A percentile compares a stretch with the other conserved stretches of the same genome.
Conservation (phyloP, 192 early-diverging fungal species). For the Entomortierella parvispora region DNA sequence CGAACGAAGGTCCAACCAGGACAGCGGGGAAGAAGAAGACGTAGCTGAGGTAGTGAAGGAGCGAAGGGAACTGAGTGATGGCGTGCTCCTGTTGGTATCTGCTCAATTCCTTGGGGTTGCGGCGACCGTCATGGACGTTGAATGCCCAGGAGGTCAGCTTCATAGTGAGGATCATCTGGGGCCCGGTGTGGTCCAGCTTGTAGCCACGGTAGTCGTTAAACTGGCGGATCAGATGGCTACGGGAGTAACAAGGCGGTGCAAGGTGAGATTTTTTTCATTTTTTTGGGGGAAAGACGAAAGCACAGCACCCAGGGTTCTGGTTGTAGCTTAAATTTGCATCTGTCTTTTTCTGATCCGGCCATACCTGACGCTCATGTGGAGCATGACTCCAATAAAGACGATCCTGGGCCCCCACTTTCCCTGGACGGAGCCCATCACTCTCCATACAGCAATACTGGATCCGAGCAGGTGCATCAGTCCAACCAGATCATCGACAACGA, state of each 20-base stretch:
- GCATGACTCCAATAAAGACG: conserved; percentile 71
- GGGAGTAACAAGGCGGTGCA: not conserved
- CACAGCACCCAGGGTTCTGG: not conserved
- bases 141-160: conserved; percentile 91
- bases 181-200: conserved; percentile 86
- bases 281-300: too few relatives aligned
- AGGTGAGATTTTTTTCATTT: too few relatives aligned
- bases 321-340: too few relatives aligned
- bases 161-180: conserved; percentile 96
- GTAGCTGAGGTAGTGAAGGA: conserved; percentile 88
- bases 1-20: conserved; percentile 87
- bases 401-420: conserved; percentile 61
- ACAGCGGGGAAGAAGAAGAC: conserved; percentile 90
- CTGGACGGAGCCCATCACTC: conserved; percentile 58
- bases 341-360: too few relatives aligned
- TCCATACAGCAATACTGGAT: conserved; percentile 61
- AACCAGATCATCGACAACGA: conserved; percentile 64
- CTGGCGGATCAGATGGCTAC: conserved; percentile 64
- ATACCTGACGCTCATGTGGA: conserved; percentile 70
- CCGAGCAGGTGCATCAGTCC: conserved; percentile 67
- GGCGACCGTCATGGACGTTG: conserved; percentile 81
- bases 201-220: conserved; percentile 56
- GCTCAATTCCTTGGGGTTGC: conserved; percentile 60
- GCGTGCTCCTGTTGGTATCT: conserved; percentile 74
- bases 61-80: conserved; percentile 67